These are phyloP conservation scores for Dactylella cylindrospora DNA, from an alignment of 2,329 filamentous ascomycete genomes.

Conservation along the genomic window DNA sequence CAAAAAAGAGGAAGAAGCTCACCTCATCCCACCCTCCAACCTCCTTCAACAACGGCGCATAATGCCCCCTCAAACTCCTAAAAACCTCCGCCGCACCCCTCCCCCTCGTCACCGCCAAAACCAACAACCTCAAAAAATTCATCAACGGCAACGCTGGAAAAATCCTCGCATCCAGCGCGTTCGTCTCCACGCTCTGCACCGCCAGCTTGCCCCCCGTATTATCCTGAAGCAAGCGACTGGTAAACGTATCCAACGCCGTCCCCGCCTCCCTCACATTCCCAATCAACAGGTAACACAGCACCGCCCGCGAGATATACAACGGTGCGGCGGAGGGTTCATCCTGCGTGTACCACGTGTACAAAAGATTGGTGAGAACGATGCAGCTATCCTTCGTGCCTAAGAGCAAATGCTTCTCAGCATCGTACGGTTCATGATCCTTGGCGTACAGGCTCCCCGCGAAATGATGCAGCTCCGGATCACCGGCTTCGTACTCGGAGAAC, in stretches of 20 bases:
- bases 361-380: constrained; percentile 74
- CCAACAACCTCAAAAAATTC: constrained; percentile 85
- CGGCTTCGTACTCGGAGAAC: constrained; percentile 81
- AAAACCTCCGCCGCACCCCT: constrained; percentile 70
- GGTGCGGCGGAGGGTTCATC: constrained; percentile 86
- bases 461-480: constrained; percentile 92
- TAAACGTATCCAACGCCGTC: constrained; percentile 76
- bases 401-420: constrained; percentile 85
- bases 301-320: constrained; percentile 78
- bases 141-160: constrained; percentile 91
- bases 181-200: constrained; percentile 72
- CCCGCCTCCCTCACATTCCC: constrained; percentile 90
- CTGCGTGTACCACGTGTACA: constrained; percentile 91
- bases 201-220: constrained; percentile 54
- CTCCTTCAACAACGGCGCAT: constrained; percentile 75
- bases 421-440: constrained; percentile 78
- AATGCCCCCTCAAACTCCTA: constrained; percentile 78
- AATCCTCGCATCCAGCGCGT: constrained; percentile 71
- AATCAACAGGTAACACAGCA: constrained; percentile 86
- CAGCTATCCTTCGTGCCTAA: constrained; percentile 88
- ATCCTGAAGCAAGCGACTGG: constrained; percentile 62
- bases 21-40: constrained; percentile 72
- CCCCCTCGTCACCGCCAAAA: constrained; percentile 80
- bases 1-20: constrained; percentile 9
- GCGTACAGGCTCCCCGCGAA: constrained; percentile 84